These are phyloP conservation scores for Irpex rosettiformis DNA, from an alignment of 1,284 basidiomycete genomes.

Conservation along the genomic window DNA sequence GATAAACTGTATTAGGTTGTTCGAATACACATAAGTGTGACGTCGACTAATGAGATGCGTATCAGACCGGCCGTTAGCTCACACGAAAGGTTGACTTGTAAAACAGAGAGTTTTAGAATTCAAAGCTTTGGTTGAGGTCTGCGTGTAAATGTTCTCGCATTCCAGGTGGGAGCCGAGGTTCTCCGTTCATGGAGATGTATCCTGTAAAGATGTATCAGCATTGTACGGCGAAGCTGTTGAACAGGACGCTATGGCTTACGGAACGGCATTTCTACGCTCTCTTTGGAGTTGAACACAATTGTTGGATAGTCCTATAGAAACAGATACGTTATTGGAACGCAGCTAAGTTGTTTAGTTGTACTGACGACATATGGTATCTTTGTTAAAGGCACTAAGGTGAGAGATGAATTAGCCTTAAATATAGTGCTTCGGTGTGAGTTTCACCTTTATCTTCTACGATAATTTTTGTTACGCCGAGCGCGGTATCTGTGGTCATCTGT, in stretches of 20 bases:
- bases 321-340: neutral
- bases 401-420: constrained; percentile 3
- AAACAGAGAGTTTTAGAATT: constrained; percentile 46
- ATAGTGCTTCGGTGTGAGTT: neutral
- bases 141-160: constrained; percentile 84
- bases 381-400: constrained; percentile 53
- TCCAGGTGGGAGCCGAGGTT: constrained; percentile 82
- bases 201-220: constrained; percentile 34
- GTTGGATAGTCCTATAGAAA: constrained; percentile 74
- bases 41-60: too few species aligned
- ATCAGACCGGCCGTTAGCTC: too few species aligned
- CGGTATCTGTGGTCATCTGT: constrained; percentile 99
- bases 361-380: constrained; percentile 71
- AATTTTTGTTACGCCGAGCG: constrained; percentile 87
- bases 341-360: neutral
- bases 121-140: constrained; percentile 86
- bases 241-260: constrained; percentile 46
- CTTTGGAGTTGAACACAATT: constrained; percentile 76
- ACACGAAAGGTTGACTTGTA: neutral
- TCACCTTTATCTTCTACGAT: constrained; percentile 78
- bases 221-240: neutral
- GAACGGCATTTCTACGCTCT: constrained; percentile 95
- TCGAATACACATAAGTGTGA: neutral
- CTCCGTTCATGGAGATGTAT: constrained; percentile 51
- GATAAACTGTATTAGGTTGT: neutral